Base-by-base conservation (phyloP, 176 grass and related monocot genomes). In the Hyparrhenia diplandra region DNA sequence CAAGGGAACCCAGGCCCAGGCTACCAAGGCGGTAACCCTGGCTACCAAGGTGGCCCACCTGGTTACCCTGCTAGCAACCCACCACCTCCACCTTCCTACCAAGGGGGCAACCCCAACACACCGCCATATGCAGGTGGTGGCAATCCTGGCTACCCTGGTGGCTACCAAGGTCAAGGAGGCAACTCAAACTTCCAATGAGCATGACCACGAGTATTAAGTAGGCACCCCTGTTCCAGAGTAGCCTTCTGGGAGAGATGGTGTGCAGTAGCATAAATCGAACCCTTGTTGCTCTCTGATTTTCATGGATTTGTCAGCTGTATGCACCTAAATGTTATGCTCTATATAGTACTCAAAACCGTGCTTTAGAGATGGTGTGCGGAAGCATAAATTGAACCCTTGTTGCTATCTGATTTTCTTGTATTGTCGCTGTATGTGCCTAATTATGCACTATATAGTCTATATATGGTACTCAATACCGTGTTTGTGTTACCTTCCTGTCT, bases 41-140 rank as follows among this genome's bases (percentile, higher is more conserved):
- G 82, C 75, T 88, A 88, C 80, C 91, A 93, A 63, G 85, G 91
- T 72, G 87, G 79, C 17, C 64, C 18, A 0, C 91, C 73, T 16
- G 81, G 74, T 31, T 90, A 91, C 66, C 94, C 73, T 16, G 54
- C 86, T 2, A 46, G 58, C 61, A 81, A 67, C 71, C 67, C 55
- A 5, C 62, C 88, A 12, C 78, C 77, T 0, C 76, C 91, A 21
- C 77, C 77, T 0, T 8, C 71, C 9, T 85, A 78, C 81, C 84
- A 82, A 60, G 89, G 80, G 55, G 84, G 77, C 55, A 81, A 62
- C 73, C 82, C 60, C 59, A 78, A 78, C 42, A 1, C 51, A 6
- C 68, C 67, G 13, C 67, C 70, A 2, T 73, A 47, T 18, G 32
- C 62, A 5, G 75, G 87, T 17, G 67, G 77, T 27, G 71, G 71